Base-by-base conservation (phyloP, 345 rosid species). In the Jatropha curcas region DNA sequence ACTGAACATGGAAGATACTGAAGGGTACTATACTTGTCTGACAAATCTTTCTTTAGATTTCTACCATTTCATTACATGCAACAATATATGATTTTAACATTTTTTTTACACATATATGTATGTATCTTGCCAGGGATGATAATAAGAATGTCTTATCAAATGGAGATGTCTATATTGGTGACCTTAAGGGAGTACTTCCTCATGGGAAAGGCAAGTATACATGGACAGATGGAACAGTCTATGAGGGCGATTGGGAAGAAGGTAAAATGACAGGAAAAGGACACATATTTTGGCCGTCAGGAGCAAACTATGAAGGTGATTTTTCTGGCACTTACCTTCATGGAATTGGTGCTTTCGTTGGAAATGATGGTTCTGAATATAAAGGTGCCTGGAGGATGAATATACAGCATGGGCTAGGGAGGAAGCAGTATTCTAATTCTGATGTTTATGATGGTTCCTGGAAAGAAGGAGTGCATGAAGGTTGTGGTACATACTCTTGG, bases 201-300 rank as follows among this genome's bases (percentile, higher is more conserved):
- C 79, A 88, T 31, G 97, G 95, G 6, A 89, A 85, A 72, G 98
- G 98, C 46, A 87, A 81, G 78, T 94, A 94, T 70, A 78, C 56
- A 46, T 94, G 98, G 97, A 71, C 51, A 1, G 90, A 87, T 82
- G 89, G 88, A 77, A 85, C 93, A 10, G 70, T 83, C 53, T 94
- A 89, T 56, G 91, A 92, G 10, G 98, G 98, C 16, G 91, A 89
- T 30, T 94, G 98, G 98, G 90, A 87, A 77, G 83, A 76, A 48
- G 97, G 97, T 28, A 89, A 90, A 81, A 89, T 94, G 79, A 83
- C 88, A 7, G 97, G 97, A 63, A 89, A 87, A 83, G 98, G 98
- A 70, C 67, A 75, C 71, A 85, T 90, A 61, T 6, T 76, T 24
- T 92, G 97, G 97, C 60, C 87, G 13, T 86, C 93, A 6, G 97